phyloP scores from a whole-genome alignment of 2,329 filamentous ascomycete species.

The Claviceps pusilla region DNA sequence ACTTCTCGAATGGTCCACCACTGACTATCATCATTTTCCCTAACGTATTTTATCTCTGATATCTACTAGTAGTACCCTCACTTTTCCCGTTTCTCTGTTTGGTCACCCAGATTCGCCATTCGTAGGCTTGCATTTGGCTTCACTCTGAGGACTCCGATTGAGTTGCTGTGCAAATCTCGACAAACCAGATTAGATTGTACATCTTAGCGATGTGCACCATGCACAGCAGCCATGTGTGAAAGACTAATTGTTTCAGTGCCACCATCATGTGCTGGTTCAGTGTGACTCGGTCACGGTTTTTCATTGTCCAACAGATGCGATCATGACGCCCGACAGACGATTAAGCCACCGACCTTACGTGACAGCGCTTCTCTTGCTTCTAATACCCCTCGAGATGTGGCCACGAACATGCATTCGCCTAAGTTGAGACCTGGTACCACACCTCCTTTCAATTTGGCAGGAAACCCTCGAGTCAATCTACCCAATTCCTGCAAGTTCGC shows the following conservation, averaged over 20 bases:
- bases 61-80: neutral
- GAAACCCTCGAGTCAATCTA: conserved; percentile 52
- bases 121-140: neutral
- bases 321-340: conserved; percentile 55
- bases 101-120: neutral
- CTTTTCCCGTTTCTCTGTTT: neutral
- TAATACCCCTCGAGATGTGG: conserved; percentile 61
- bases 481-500: conserved; percentile 48
- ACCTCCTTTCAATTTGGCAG: conserved; percentile 41
- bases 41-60: neutral
- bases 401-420: conserved; percentile 71
- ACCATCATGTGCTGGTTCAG: no score
- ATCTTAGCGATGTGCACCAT: neutral
- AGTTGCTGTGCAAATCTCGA: neutral
- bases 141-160: neutral
- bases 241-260: neutral
- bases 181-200: no score
- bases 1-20: neutral
- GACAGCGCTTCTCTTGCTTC: conserved; percentile 73
- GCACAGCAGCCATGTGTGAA: neutral
- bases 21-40: neutral
- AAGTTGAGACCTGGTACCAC: conserved; percentile 60
- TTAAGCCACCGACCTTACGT: conserved; percentile 63
- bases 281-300: neutral
- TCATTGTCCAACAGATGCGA: no score